Evolutionary conservation across 176 grass and related monocot species (phyloP), one percentile per base, ranked within the genome.

Genomic region (Eleusine coracana): DNA sequence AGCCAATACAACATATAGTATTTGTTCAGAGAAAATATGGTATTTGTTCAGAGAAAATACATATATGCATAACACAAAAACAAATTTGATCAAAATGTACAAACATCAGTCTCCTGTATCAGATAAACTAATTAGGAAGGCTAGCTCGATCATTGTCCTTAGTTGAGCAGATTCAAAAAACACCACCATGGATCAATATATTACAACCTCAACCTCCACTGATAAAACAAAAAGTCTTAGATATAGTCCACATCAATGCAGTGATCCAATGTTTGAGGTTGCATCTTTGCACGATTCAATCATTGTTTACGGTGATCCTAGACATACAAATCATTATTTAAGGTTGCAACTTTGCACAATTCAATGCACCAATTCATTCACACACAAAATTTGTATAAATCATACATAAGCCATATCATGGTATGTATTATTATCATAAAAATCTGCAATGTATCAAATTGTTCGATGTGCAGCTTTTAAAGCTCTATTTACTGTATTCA

Each of bases 401-500:
- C 2, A 72, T 50, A 12, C 42, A 82, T 18, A 73, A 49, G 27
- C 69, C 1, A 82, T 50, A 58, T 50, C 37, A 13, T 36, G 38
- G 52, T 72, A 46, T 2, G 34, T 11, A 79, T 40, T 25, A 69
- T 36, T 11, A 80, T 17, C 14, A 52, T 4, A 55, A 38, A 6
- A 23, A 31, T 13, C 17, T 39, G 21, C n/a, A 40, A 10, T 34
- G 17, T 66, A 51, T 34, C 48, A 38, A 18, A 28, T 64, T 82
- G 27, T 49, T 15, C 23, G 10, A 41, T 71, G 38, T 46, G 46
- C 18, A 39, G 3, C 48, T 87, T 14, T 39, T 40, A 39, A 75
- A 11, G 14, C 44, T 49, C 63, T 86, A 20, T 27, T 67, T 29
- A 42, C 7, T 8, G 15, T 66, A 85, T 68, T 75, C 18, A 68